Conservation (phyloP, 2,329 filamentous ascomycete species). For the Penicillium sp. region DNA sequence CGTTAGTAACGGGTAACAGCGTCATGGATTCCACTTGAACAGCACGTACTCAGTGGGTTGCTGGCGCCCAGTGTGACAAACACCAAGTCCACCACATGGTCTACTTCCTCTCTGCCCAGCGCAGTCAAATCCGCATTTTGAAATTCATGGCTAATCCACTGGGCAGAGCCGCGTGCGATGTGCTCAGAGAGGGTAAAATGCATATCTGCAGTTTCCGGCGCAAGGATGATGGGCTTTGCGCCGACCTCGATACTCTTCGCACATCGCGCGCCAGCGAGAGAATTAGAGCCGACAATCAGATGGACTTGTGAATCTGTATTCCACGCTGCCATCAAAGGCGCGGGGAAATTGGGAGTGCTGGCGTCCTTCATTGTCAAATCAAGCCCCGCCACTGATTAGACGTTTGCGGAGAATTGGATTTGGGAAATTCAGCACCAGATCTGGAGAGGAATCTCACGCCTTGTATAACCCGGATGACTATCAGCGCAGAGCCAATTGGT, state of each 20-base stretch:
- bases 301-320: slow-evolving; percentile 60
- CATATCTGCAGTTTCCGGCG: slow-evolving; percentile 63
- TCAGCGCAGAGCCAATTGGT: neutral
- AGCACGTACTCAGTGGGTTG: slow-evolving; percentile 52
- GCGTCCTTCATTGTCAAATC: slow-evolving; percentile 36
- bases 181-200: slow-evolving; percentile 58
- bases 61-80: slow-evolving; percentile 72
- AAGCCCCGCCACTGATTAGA: slow-evolving; percentile 11
- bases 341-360: slow-evolving; percentile 20
- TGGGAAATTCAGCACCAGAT: neutral
- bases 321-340: slow-evolving; percentile 43
- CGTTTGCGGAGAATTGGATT: neutral
- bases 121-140: slow-evolving; percentile 70
- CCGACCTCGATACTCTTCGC: slow-evolving; percentile 78
- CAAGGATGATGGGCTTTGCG: slow-evolving; percentile 76
- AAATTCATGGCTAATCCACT: slow-evolving; percentile 57
- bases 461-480: neutral
- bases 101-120: slow-evolving; percentile 79
- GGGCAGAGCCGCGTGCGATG: slow-evolving; percentile 45
- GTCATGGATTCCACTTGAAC: slow-evolving; percentile 18
- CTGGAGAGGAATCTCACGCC: neutral
- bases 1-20: slow-evolving; percentile 40
- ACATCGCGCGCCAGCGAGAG: slow-evolving; percentile 83
- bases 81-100: slow-evolving; percentile 80
- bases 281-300: slow-evolving; percentile 81